phyloP scores from a whole-genome alignment of 2,329 filamentous ascomycete species.

The Ophiostoma ulmi region DNA sequence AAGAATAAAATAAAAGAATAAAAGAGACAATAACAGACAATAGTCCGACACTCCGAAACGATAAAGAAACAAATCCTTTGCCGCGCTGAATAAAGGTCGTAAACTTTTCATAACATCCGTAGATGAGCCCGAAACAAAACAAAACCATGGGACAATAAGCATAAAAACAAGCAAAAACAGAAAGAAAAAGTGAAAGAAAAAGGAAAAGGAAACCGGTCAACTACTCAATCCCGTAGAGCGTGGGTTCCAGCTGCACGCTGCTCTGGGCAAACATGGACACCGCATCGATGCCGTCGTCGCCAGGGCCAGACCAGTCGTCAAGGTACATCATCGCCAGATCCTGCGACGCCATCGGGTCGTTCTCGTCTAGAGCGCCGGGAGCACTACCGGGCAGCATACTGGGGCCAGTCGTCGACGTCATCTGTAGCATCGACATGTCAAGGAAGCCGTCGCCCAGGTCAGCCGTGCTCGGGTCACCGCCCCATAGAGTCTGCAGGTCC shows the following conservation, averaged over 20 bases:
- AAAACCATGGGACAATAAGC: conserved; percentile 5
- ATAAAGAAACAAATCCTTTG: conserved; percentile 8
- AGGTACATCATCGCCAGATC: conserved; percentile 25
- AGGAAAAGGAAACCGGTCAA: not conserved
- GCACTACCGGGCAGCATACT: conserved; percentile 33
- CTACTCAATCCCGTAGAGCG: conserved; percentile 33
- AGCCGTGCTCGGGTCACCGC: conserved; percentile 38
- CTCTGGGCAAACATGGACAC: conserved; percentile 48
- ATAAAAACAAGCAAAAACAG: conserved; percentile 6
- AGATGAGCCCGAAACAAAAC: conserved; percentile 3
- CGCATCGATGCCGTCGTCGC: conserved; percentile 35
- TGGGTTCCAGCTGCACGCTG: conserved; percentile 46
- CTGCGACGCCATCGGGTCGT: conserved; percentile 25
- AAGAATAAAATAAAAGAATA: not conserved
- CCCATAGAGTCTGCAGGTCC: conserved; percentile 26
- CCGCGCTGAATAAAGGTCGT: conserved; percentile 14
- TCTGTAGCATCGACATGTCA: conserved; percentile 33
- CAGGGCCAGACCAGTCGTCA: conserved; percentile 39
- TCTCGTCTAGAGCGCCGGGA: conserved; percentile 24
- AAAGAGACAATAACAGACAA: not conserved
- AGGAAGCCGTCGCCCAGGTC: conserved; percentile 43
- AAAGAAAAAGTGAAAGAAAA: not conserved
- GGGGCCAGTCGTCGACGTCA: not conserved
- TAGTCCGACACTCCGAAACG: conserved; percentile 14
- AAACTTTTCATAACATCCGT: conserved; percentile 15